A percentile compares a stretch with the other conserved stretches of the same genome.
Evolutionary conservation across 2,329 filamentous ascomycete genomes (phyloP).

Genomic region (Nigrograna mackinnonii): DNA sequence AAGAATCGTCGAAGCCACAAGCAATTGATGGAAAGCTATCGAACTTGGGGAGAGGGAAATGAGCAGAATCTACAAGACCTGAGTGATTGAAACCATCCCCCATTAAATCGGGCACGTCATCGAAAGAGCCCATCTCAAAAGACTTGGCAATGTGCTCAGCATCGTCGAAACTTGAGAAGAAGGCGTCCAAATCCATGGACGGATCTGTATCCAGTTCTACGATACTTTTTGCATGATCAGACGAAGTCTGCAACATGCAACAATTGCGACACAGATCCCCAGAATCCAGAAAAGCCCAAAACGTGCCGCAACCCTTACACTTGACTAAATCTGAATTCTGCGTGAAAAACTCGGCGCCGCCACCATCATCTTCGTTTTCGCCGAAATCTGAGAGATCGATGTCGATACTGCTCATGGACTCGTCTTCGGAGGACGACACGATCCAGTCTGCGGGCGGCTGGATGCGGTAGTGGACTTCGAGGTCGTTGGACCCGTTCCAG

Average conservation of each 20-base stretch:
- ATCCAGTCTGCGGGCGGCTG: conserved; percentile 17
- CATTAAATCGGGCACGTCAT: no score
- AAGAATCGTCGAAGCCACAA: no score
- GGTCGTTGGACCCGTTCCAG: conserved; percentile 12
- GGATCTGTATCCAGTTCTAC: neutral
- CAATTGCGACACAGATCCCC: conserved; percentile 5
- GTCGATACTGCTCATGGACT: conserved; percentile 18
- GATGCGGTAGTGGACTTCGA: conserved; percentile 21
- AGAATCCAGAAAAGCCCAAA: conserved; percentile 10
- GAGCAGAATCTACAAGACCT: no score
- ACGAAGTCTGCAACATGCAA: neutral
- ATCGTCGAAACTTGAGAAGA: no score
- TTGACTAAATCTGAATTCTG: conserved; percentile 14
- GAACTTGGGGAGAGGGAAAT: no score
- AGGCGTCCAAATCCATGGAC: no score
- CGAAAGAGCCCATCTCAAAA: no score
- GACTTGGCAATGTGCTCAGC: no score
- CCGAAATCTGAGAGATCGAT: conserved; percentile 15
- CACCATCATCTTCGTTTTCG: conserved; percentile 6
- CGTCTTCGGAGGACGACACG: conserved; percentile 14
- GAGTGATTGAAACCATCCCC: no score
- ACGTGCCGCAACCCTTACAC: conserved; percentile 13
- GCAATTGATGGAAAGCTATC: no score
- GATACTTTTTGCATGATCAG: neutral
- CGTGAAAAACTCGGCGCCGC: conserved; percentile 9